phyloP scores from a whole-genome alignment of 2,329 filamentous ascomycete species.

The Polychaeton citri region DNA sequence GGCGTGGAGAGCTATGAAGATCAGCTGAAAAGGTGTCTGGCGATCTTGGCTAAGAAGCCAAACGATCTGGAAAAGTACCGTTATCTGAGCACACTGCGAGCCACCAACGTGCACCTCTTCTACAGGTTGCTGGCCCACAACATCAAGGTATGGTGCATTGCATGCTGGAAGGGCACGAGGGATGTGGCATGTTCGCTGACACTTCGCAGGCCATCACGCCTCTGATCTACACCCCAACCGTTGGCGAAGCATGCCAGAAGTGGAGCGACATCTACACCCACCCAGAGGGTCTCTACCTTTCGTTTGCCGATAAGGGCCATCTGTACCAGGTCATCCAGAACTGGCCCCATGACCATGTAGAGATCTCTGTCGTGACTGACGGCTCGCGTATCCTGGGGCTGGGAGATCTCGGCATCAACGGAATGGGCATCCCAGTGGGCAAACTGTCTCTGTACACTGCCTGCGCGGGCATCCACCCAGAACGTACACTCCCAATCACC shows the following conservation, averaged over 20 bases:
- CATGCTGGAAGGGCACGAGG: no score
- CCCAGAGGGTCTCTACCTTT: constrained; percentile 91
- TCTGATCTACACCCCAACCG: constrained; percentile 76
- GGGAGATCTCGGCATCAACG: constrained; percentile 90
- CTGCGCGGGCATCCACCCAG: constrained; percentile 84
- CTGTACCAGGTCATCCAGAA: constrained; percentile 80
- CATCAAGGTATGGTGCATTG: constrained; percentile 36
- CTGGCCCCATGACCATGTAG: constrained; percentile 75
- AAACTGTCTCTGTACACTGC: constrained; percentile 93
- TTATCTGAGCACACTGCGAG: constrained; percentile 64
- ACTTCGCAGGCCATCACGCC: constrained; percentile 56
- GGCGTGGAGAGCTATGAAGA: constrained; percentile 36
- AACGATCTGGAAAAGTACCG: constrained; percentile 62
- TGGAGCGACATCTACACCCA: constrained; percentile 94
- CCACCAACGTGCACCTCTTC: constrained; percentile 67
- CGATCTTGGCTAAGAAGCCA: constrained; percentile 57
- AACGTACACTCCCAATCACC: constrained; percentile 48
- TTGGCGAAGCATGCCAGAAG: constrained; percentile 90
- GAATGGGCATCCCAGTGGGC: constrained; percentile 94
- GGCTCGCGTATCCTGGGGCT: constrained; percentile 86
- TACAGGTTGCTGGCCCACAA: constrained; percentile 71
- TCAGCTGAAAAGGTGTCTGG: constrained; percentile 46
- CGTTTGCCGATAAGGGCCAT: constrained; percentile 84
- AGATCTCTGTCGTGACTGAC: constrained; percentile 95
- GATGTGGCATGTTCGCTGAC: no score